These are phyloP conservation scores for Pyropia yezoensis DNA, from an alignment of 23 red algal species.

Conservation along the genomic window DNA sequence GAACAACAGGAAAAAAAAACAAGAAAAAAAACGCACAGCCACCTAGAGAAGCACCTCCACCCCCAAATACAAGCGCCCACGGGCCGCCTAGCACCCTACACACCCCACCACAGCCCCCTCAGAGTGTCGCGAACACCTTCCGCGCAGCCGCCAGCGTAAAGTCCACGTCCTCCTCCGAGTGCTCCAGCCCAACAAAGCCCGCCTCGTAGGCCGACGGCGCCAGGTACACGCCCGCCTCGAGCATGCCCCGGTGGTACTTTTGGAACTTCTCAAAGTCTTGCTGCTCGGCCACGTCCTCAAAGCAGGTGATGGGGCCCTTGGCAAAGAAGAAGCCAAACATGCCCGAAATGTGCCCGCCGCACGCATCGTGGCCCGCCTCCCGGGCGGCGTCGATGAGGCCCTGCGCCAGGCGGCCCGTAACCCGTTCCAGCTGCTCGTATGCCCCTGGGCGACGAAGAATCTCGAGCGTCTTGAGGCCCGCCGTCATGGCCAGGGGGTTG, in stretches of 20 bases:
- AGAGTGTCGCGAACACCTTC: conserved; percentile 11
- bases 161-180: conserved; percentile 93
- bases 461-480: conserved; percentile 98
- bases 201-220: conserved; percentile 95
- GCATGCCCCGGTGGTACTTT: conserved; percentile 85
- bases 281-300: conserved; percentile 78
- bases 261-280: conserved; percentile 93
- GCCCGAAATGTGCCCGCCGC: conserved; percentile 75
- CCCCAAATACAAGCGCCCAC: no score
- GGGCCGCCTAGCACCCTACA: no score
- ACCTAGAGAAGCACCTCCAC: no score
- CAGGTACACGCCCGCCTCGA: conserved; percentile 89
- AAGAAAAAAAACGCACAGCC: no score
- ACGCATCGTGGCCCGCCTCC: conserved; percentile 75
- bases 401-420: conserved; percentile 58
- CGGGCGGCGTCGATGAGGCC: conserved; percentile 64
- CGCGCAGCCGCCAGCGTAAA: conserved; percentile 72
- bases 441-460: conserved; percentile 82
- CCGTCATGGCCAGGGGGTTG: conserved; percentile 96
- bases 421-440: conserved; percentile 89
- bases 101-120: no score
- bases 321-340: conserved; percentile 98
- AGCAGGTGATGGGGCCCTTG: conserved; percentile 78
- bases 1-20: no score
- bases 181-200: conserved; percentile 86